Conservation (phyloP, 2,329 filamentous ascomycete genomes). For the Helminthosporium solani region DNA sequence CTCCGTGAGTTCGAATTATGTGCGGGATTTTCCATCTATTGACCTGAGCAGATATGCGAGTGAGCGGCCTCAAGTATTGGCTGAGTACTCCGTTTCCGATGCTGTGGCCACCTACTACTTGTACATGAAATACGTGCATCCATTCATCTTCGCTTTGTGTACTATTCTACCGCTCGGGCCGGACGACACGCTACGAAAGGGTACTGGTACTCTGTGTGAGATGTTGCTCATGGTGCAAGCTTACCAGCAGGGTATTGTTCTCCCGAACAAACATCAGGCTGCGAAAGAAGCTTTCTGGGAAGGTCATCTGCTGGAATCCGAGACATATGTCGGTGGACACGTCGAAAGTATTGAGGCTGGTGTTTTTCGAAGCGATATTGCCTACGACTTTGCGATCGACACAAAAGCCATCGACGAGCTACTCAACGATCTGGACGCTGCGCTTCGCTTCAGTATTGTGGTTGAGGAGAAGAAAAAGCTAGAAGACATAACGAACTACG, state of each 20-base stretch:
- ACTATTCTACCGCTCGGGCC: slow-evolving; percentile 92
- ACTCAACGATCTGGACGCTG: slow-evolving; percentile 79
- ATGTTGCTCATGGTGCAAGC: slow-evolving; percentile 99
- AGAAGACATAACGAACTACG: slow-evolving; percentile 54
- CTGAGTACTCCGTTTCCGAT: slow-evolving; percentile 98
- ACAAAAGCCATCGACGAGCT: slow-evolving; percentile 86
- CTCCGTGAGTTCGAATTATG: slow-evolving; percentile 50
- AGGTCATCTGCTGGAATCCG: slow-evolving; percentile 90
- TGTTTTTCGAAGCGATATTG: slow-evolving; percentile 94
- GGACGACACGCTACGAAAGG: slow-evolving; percentile 90
- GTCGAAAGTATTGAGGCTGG: slow-evolving; percentile 99
- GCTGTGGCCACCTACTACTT: slow-evolving; percentile 98
- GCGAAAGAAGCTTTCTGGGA: slow-evolving; percentile 95
- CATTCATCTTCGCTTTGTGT: slow-evolving; percentile 97
- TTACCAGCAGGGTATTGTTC: slow-evolving; percentile 84
- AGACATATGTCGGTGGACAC: slow-evolving; percentile 97
- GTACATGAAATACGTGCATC: slow-evolving; percentile 99
- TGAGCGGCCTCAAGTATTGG: slow-evolving; percentile 88
- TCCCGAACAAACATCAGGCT: slow-evolving; percentile 94
- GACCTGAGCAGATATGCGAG: slow-evolving; percentile 62
- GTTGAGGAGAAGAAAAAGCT: slow-evolving; percentile 56
- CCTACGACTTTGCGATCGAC: slow-evolving; percentile 91
- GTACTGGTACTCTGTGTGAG: slow-evolving; percentile 97
- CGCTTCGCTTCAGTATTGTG: slow-evolving; percentile 74
- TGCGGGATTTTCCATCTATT: not conserved